Base-by-base conservation (phyloP, 495 filamentous ascomycete species). In the Beverwykella pulmonaria region DNA sequence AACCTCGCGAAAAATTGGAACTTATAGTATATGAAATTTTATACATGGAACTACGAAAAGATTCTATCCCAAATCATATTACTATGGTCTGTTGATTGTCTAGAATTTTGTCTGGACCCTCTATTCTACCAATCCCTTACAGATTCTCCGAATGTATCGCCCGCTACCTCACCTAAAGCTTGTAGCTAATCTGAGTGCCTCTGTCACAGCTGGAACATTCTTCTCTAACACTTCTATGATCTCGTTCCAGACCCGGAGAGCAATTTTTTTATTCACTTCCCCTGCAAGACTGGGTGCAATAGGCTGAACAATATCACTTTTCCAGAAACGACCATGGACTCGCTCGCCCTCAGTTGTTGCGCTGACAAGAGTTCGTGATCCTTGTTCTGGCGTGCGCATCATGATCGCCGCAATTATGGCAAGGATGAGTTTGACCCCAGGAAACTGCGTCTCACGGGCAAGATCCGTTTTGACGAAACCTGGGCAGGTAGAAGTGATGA, bases 291-390 rank as follows among this genome's bases (percentile, higher is more conserved):
- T 61, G 2, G 57, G 59, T 15, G 36, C 36, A 17, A 61, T 36
- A n/a, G 68, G 68, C 52, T 44, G 26, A 25, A 70, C 48, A n/a
- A n/a, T 14, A 22, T 71, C 64, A 39, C 49, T 17, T 20, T 72
- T 53, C 63, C 64, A 72, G 48, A 69, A 69, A 17, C 61, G 32
- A 17, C 65, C 69, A 49, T 72, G 69, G 10, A 34, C 39, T 26
- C 57, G n/a, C 36, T 68, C 61, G 19, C 65, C 70, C 34, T 52
- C 36, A 14, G 58, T 59, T n/a, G 65, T 68, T 0, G 61, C 65
- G 50, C 70, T 69, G 0, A 72, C 32, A 19, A 65, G 17, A 20
- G 54, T 59, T n/a, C 58, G 56, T 15, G 65, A 29, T n/a, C 65
- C 65, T 41, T 69, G 34, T 41, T 64, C 56, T 3, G 61, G 17